Base-by-base conservation (phyloP, 2,329 filamentous ascomycete species). In the Beauveria pseudobassiana region DNA sequence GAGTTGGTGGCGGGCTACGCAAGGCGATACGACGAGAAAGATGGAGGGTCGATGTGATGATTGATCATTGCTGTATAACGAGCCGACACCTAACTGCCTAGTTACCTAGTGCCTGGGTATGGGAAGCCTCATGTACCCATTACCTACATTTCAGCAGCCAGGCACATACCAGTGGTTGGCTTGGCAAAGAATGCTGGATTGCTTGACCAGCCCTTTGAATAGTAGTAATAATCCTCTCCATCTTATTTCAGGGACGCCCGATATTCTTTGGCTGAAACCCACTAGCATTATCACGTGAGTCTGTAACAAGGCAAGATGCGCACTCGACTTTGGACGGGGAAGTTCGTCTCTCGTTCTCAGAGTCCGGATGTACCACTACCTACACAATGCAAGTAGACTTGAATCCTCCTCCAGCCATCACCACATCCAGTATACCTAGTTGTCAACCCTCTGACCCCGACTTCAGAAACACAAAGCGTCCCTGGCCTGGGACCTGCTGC, bases 221-320 rank as follows among this genome's bases (percentile, higher is more conserved):
- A 16, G 38, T 46, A 38, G 10, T 38, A 5, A 26, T 24, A 16
- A 40, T 48, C 38, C 26, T 57, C 34, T 40, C 10, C 14, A 18
- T 59, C 56, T 59, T 42, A 54, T 30, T 45, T 45, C 53, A 55
- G 53, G 18, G 38, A 40, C 40, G 18, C 54, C 43, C 12, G 5
- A 22, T 22, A 28, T 30, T 22, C 34, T 50, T 26, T 50, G 26
- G 42, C 45, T 58, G 55, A 48, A 49, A 58, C 46, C 43, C 43
- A 24, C 55, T 58, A 42, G n/a, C 24, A 30, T 20, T 8, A 45
- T 55, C 53, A 55, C 53, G 53, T 55, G 53, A 55, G 53, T 40
- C 40, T 55, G 40, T 30, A 30, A 43, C 24, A 55, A 40, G 24
- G 40, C 24, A 9, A 54, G 22, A 42, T 54, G 52, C 38, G 16